Evolutionary conservation across 352 stramenopile species (phyloP), one percentile per base, ranked within the genome.

Genomic region (Thalassiosira ordinaria): DNA sequence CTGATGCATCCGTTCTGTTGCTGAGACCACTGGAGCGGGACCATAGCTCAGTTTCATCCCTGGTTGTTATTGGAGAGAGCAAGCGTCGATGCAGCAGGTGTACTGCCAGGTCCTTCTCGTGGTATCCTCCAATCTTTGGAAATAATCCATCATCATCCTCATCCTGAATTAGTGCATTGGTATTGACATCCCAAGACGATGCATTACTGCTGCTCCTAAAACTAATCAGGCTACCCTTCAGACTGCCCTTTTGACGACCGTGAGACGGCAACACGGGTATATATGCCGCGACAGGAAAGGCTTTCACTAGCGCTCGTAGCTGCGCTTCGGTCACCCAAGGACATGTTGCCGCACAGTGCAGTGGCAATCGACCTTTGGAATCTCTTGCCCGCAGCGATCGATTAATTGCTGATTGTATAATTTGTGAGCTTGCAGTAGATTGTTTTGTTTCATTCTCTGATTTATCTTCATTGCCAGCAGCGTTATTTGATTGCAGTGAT

Each of bases 21-120:
- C 9, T 55, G 29, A 29, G 6, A 2, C 46, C 46, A 47, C 5
- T 18, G n/a, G 3, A 29, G n/a, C 16, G 41, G 2, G 37, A 62
- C 16, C 35, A 67, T 24, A 74, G 5, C 14, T 77, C 67, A 2
- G 24, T 24, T 7, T 77, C 67, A n/a, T 63, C n/a, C 18, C 35
- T 20, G 7, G 31, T 18, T 5, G 24, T n/a, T n/a, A n/a, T n/a
- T n/a, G 31, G 52, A 16, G 24, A 18, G 22, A 79, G 13, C 18
- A 74, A 52, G 7, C 61, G 31, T 29, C 61, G 39, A 56, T 86
- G 78, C 1, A 86, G 37, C 5, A 86, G 26, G 39, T 86, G 78
- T 16, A 78, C 56, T 8, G 78, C 72, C 0, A 86, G 37, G 27
- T 83, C 62, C 35, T 66, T 72, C 8, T 59, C 66, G 33, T 77